Percentiles rank a stretch among this genome's conserved stretches.
These are phyloP conservation scores for Chlorencoelia australis DNA, from an alignment of 2,329 filamentous ascomycete genomes.

Conservation along the genomic window DNA sequence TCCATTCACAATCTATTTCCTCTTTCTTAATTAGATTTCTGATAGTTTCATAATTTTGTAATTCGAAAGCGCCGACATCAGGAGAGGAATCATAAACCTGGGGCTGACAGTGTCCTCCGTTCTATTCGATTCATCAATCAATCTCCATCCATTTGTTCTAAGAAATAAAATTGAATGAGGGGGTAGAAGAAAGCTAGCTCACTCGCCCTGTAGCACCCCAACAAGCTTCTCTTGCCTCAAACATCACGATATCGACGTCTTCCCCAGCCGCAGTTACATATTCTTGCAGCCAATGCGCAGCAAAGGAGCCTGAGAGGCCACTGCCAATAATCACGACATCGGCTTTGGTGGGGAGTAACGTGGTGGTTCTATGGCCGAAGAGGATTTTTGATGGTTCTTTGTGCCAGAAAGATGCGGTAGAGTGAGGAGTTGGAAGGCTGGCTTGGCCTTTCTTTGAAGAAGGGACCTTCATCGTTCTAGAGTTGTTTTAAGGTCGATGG, in stretches of 20 bases:
- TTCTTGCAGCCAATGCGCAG: constrained; percentile 49
- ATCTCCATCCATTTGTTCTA: background rate
- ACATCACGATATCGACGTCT: constrained; percentile 49
- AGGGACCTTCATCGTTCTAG: too few relatives aligned
- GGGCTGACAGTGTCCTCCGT: constrained; percentile 68
- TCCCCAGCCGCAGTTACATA: constrained; percentile 33
- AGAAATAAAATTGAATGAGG: constrained; percentile 2
- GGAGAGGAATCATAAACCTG: constrained; percentile 50
- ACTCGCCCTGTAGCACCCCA: constrained; percentile 78
- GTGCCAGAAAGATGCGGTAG: constrained; percentile 66
- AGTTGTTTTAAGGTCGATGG: too few relatives aligned
- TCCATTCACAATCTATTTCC: constrained; percentile 61
- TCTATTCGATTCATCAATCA: constrained; percentile 33
- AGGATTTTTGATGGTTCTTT: constrained; percentile 53
- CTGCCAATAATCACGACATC: constrained; percentile 66
- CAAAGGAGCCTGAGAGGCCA: constrained; percentile 67
- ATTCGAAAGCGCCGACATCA: constrained; percentile 60
- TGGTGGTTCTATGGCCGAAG: constrained; percentile 57
- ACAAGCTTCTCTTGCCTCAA: constrained; percentile 72
- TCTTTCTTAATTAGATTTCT: constrained; percentile 45
- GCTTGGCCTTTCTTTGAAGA: constrained; percentile 13
- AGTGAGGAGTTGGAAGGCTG: constrained; percentile 46
- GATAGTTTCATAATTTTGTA: constrained; percentile 55
- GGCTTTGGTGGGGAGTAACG: constrained; percentile 47
- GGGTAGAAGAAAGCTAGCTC: constrained; percentile 28